Conservation (phyloP, 345 rosid species). For the Arabis hirsuta region DNA sequence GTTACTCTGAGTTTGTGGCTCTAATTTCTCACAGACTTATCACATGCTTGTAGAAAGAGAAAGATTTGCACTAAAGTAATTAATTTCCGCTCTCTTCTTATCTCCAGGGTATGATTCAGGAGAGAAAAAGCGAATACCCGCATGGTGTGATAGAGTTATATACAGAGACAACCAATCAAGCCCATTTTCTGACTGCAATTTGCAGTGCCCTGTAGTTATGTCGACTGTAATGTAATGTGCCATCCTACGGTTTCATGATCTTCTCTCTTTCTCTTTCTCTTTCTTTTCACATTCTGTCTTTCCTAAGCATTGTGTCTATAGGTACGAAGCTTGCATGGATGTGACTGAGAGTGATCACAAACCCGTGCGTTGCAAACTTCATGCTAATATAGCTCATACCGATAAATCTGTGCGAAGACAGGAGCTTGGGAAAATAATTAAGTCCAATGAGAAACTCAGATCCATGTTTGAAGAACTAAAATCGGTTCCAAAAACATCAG, state of each 20-base stretch:
- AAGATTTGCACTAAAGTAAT: neutral
- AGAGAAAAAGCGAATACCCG: conserved; percentile 99
- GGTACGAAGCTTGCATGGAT: conserved; percentile 98
- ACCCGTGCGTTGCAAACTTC: conserved; percentile 90
- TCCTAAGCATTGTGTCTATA: conserved; percentile 39
- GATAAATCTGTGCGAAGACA: conserved; percentile 90
- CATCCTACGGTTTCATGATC: neutral
- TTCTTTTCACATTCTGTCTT: neutral
- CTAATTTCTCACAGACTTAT: neutral
- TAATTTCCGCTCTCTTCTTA: neutral
- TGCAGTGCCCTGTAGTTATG: conserved; percentile 80
- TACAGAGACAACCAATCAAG: conserved; percentile 76
- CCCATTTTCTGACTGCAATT: conserved; percentile 59
- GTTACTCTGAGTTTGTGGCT: neutral
- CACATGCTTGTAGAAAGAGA: conserved; percentile 1
- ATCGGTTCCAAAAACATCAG: conserved; percentile 62
- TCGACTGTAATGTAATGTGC: conserved; percentile 68
- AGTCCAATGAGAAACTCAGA: conserved; percentile 58
- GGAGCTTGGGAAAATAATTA: conserved; percentile 66
- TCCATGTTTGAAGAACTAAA: conserved; percentile 59
- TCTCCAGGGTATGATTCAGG: conserved; percentile 94
- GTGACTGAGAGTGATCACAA: conserved; percentile 97
- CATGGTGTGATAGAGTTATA: conserved; percentile 96
- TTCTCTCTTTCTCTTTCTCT: neutral
- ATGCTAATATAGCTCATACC: conserved; percentile 75